phyloP scores from a whole-genome alignment of 2,329 filamentous ascomycete genomes.

The Sporothrix globosa region DNA sequence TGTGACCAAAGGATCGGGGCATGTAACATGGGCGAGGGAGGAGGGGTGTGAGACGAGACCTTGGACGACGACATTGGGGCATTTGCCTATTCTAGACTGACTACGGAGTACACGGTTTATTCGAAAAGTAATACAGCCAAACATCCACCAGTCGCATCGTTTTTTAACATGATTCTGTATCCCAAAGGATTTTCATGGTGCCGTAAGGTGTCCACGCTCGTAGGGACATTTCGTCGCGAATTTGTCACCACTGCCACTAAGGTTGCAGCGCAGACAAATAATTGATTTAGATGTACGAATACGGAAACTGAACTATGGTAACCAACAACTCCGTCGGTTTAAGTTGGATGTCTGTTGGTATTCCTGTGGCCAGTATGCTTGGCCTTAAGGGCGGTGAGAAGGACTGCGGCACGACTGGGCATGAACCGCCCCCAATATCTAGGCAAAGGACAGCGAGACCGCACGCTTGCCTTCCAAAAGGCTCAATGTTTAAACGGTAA shows the following conservation, averaged over 20 bases:
- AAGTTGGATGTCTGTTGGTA: neutral
- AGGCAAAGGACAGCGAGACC: neutral
- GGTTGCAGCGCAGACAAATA: neutral
- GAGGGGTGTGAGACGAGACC: neutral
- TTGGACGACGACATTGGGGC: neutral
- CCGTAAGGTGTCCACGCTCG: neutral
- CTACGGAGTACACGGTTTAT: neutral
- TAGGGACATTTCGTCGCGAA: neutral
- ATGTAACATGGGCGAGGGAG: slow-evolving; percentile 5
- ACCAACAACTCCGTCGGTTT: neutral
- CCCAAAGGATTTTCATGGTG: too few species aligned
- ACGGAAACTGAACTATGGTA: neutral
- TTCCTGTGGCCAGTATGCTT: neutral
- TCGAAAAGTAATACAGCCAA: too few species aligned
- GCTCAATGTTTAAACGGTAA: too few species aligned
- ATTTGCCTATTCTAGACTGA: neutral
- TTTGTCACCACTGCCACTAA: neutral
- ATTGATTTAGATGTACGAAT: neutral
- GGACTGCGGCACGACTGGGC: slow-evolving; percentile 16
- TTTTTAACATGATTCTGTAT: too few species aligned
- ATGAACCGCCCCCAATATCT: slow-evolving; percentile 10
- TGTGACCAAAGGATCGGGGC: slow-evolving; percentile 13
- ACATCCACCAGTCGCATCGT: too few species aligned
- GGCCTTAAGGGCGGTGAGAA: too few species aligned
- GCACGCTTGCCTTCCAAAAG: neutral